Percentiles rank a stretch among this genome's conserved stretches.
These are phyloP conservation scores for Casuarina cunninghamiana DNA, from an alignment of 306 rosid species.

Conservation along the genomic window DNA sequence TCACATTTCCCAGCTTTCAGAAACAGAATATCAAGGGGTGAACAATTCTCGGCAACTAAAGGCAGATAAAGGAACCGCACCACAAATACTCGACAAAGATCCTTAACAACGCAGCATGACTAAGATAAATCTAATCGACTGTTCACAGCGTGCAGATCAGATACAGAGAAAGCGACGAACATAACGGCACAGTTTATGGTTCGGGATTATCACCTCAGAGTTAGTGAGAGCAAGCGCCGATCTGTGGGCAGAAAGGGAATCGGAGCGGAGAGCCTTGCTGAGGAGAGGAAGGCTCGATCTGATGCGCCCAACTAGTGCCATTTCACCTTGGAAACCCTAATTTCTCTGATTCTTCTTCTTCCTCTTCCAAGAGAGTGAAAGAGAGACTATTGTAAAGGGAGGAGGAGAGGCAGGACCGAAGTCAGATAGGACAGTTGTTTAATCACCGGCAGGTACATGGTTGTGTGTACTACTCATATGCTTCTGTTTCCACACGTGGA, in stretches of 20 bases:
- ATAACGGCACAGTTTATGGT: not conserved
- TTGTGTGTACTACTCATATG: not conserved
- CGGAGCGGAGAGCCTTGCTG: slow-evolving; percentile 44
- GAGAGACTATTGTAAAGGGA: not conserved
- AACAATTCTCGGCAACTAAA: too few relatives aligned
- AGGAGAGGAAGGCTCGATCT: slow-evolving; percentile 61
- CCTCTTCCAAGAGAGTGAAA: not conserved
- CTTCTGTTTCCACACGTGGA: too few relatives aligned
- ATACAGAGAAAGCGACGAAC: not conserved
- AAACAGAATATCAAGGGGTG: too few relatives aligned
- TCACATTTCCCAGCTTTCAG: too few relatives aligned
- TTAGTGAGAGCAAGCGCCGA: slow-evolving; percentile 37
- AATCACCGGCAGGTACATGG: not conserved
- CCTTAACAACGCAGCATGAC: not conserved
- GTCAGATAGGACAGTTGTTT: not conserved
- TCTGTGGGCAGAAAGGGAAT: slow-evolving; percentile 35
- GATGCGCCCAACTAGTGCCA: slow-evolving; percentile 63
- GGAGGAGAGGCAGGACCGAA: not conserved
- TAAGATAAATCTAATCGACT: not conserved
- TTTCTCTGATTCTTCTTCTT: slow-evolving; percentile 15
- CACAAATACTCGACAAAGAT: too few relatives aligned
- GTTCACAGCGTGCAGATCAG: not conserved
- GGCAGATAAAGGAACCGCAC: too few relatives aligned
- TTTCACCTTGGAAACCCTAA: slow-evolving; percentile 50
- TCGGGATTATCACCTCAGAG: slow-evolving; percentile 39